Evolutionary conservation across 192 early-diverging fungal genomes (phyloP).

Genomic region (Podochytrium sp.): DNA sequence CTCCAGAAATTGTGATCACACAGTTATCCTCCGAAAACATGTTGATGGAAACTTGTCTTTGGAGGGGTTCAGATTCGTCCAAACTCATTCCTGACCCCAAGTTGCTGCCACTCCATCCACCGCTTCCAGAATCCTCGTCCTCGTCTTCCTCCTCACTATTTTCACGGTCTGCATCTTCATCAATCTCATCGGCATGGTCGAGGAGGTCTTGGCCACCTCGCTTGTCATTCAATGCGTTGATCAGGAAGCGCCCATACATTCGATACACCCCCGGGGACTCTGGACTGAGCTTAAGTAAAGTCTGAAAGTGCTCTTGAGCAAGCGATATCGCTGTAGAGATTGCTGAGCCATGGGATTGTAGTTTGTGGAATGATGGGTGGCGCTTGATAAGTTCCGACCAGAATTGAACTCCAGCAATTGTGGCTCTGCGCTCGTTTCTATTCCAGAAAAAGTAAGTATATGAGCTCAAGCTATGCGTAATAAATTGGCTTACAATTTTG

Average conservation of each 20-base stretch:
- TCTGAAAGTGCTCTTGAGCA: slow-evolving; percentile 40
- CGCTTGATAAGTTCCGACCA: slow-evolving; percentile 48
- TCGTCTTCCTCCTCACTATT: slow-evolving; percentile 5
- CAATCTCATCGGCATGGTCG: slow-evolving; percentile 51
- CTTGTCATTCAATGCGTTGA: slow-evolving; percentile 48
- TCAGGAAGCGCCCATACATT: slow-evolving; percentile 47
- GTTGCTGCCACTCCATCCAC: background rate
- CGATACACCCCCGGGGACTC: slow-evolving; percentile 40
- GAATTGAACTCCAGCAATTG: slow-evolving; percentile 45
- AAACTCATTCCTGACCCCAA: background rate
- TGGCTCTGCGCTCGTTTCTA: slow-evolving; percentile 34
- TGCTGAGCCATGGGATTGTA: slow-evolving; percentile 39
- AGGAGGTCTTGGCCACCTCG: slow-evolving; percentile 40
- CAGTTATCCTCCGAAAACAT: slow-evolving; percentile 35
- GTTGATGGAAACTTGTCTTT: background rate
- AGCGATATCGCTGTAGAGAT: slow-evolving; percentile 41
- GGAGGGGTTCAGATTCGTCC: background rate
- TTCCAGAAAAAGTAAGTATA: background rate
- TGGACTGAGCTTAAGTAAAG: slow-evolving; percentile 46
- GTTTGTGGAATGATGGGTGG: slow-evolving; percentile 38
- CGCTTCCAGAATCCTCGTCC: slow-evolving; percentile 10
- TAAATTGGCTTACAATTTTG: slow-evolving; percentile 16
- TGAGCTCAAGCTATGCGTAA: background rate
- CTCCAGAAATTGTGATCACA: slow-evolving; percentile 45
- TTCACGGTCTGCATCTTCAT: slow-evolving; percentile 30